These are phyloP conservation scores for Nicotiana undulata DNA, from an alignment of 257 asterid genomes.

Conservation along the genomic window DNA sequence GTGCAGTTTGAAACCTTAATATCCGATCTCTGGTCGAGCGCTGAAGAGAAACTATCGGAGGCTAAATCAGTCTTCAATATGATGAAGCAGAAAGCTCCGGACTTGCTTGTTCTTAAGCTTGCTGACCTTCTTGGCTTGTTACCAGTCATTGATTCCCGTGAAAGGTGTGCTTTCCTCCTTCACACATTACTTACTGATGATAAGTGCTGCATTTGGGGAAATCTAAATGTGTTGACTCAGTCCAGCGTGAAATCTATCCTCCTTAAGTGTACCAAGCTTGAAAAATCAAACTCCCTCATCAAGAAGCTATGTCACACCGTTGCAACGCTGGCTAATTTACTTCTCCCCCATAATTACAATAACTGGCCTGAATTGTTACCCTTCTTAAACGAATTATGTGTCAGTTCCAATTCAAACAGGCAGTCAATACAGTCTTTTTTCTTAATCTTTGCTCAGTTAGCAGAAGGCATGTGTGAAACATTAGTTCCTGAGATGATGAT, in stretches of 20 bases:
- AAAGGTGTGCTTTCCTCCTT: no score
- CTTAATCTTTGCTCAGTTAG: conserved; percentile 67
- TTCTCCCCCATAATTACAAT: conserved; percentile 51
- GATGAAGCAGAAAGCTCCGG: not conserved
- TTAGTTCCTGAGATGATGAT: conserved; percentile 56
- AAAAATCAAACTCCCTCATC: not conserved
- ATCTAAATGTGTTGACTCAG: not conserved
- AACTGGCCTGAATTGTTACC: conserved; percentile 46
- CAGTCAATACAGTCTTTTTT: conserved; percentile 60
- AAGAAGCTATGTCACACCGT: not conserved
- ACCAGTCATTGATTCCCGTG: not conserved
- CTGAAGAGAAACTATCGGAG: no score
- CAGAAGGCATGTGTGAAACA: conserved; percentile 63
- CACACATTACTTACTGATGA: not conserved
- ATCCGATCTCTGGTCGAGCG: no score
- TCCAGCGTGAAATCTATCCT: not conserved
- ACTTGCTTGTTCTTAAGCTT: not conserved
- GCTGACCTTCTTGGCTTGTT: not conserved
- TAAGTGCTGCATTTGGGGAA: not conserved
- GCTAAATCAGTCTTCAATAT: not conserved
- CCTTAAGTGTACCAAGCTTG: not conserved
- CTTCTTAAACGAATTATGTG: conserved; percentile 74
- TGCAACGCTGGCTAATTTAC: conserved; percentile 76
- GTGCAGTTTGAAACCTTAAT: no score
- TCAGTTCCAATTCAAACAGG: conserved; percentile 50